phyloP scores from a whole-genome alignment of 2,329 filamentous ascomycete genomes.

The Metarhizium album region DNA sequence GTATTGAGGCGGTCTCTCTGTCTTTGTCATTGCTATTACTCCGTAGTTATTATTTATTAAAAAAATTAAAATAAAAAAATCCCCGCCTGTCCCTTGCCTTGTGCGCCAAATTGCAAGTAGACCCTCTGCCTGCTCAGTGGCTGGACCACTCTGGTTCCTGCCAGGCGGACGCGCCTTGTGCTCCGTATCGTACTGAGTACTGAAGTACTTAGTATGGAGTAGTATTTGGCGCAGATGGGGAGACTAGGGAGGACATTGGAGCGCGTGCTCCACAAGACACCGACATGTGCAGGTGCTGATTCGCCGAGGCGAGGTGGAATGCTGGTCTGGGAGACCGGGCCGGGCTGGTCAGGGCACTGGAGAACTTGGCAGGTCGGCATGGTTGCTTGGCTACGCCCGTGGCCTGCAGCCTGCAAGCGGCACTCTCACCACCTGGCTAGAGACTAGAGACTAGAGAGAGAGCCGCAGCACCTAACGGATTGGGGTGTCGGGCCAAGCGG shows the following conservation, averaged over 20 bases:
- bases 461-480: not conserved
- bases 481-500: too few relatives aligned
- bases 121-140: constrained; percentile 11
- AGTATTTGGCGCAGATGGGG: constrained; percentile 7
- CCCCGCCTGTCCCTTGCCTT: too few relatives aligned
- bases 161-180: not conserved
- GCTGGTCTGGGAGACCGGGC: not conserved
- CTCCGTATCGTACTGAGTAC: too few relatives aligned
- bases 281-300: not conserved
- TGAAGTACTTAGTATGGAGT: too few relatives aligned
- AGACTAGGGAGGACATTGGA: constrained; percentile 1
- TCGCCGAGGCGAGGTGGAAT: not conserved
- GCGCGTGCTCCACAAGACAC: constrained; percentile 2
- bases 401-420: too few relatives aligned
- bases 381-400: not conserved
- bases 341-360: not conserved
- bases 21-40: not conserved
- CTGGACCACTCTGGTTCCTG: constrained; percentile 1
- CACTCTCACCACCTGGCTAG: too few relatives aligned
- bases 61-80: too few relatives aligned
- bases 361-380: not conserved
- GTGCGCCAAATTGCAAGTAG: too few relatives aligned
- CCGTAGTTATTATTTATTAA: too few relatives aligned
- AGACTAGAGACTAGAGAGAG: too few relatives aligned
- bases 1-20: not conserved